Conservation (phyloP, 164 flowering plant species). For the Stephania yunnanensis region DNA sequence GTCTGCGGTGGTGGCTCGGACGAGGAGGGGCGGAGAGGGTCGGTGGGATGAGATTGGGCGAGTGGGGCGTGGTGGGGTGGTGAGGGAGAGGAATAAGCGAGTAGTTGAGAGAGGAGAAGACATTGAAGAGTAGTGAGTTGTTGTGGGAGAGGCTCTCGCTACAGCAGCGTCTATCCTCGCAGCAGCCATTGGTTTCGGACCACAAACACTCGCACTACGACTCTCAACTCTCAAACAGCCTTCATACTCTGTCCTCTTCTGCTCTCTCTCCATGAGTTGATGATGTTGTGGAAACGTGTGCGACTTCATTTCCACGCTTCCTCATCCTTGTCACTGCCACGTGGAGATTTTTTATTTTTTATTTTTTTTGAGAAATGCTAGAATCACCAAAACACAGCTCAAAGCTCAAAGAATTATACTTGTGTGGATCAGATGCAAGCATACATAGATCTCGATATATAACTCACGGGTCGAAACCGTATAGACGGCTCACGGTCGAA, state of each 20-base stretch:
- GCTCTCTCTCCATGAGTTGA: neutral
- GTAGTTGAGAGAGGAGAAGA: neutral
- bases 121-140: constrained; percentile 14
- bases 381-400: no score
- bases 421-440: no score
- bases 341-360: no score
- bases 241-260: no score
- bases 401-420: no score
- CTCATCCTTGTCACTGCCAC: no score
- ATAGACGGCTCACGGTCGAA: no score
- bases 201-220: constrained; percentile 24
- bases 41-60: constrained; percentile 16
- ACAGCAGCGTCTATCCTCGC: constrained; percentile 20
- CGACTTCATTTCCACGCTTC: no score
- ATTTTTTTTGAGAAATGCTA: no score
- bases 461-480: no score
- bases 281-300: neutral
- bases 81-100: constrained; percentile 10
- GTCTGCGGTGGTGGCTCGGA: constrained; percentile 24
- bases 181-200: constrained; percentile 42
- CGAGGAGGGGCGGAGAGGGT: constrained; percentile 16
- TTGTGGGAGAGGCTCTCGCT: constrained; percentile 6
- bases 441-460: no score
- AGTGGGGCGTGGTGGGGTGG: constrained; percentile 17
- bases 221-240: no score